A percentile compares a stretch with the other conserved stretches of the same genome.
Conservation (phyloP, 2,329 filamentous ascomycete genomes). For the Aschersonia sp. region DNA sequence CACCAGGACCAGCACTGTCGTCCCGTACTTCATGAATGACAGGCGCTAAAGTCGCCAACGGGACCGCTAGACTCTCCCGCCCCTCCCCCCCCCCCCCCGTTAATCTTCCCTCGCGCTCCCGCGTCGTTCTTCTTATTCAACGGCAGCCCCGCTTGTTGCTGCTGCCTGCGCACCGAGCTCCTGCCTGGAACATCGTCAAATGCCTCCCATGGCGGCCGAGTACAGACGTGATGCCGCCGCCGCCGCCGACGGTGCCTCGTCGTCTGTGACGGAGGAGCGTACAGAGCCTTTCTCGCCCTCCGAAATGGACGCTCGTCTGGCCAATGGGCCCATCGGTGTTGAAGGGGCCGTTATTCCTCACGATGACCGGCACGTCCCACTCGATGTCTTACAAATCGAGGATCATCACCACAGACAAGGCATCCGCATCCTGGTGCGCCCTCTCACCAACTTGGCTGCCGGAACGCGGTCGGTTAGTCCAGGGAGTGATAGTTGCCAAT, state of each 20-base stretch:
- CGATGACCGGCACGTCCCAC: constrained; percentile 29
- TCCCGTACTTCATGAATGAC: too few species aligned
- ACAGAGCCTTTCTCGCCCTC: constrained; percentile 44
- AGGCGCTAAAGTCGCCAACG: not conserved
- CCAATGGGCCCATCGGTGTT: constrained; percentile 23
- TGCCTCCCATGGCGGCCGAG: constrained; percentile 26
- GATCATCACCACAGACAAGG: constrained; percentile 38
- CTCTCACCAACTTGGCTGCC: constrained; percentile 31
- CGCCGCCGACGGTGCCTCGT: not conserved
- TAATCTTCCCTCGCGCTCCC: not conserved
- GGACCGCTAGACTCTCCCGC: not conserved
- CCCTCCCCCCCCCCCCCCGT: not conserved
- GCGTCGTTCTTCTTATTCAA: not conserved
- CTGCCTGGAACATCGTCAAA: not conserved
- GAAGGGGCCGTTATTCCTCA: constrained; percentile 24
- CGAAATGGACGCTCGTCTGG: constrained; percentile 35
- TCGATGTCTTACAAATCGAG: constrained; percentile 36
- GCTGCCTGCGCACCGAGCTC: not conserved
- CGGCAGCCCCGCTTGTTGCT: not conserved
- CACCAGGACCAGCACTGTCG: too few species aligned
- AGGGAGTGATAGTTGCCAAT: constrained; percentile 40
- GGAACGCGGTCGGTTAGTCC: constrained; percentile 39
- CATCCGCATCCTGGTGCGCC: constrained; percentile 42
- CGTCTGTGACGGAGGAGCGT: constrained; percentile 30
- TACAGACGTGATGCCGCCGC: constrained; percentile 19